Evolutionary conservation across 345 rosid species (phyloP).

Genomic region (Pistacia integerrima): DNA sequence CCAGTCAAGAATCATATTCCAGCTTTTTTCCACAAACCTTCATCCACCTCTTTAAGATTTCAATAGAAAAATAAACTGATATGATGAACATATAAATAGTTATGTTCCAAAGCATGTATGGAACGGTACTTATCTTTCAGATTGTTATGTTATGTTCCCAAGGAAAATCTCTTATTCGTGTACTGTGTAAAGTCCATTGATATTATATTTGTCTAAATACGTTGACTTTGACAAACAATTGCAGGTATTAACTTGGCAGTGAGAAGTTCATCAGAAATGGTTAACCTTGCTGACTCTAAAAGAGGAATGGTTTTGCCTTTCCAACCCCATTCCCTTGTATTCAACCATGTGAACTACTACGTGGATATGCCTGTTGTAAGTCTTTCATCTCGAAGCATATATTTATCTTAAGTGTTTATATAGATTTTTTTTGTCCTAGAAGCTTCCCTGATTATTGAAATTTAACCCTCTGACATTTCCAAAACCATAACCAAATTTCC

Average conservation of each 20-base stretch:
- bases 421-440: neutral
- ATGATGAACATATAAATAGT: neutral
- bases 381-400: slow-evolving; percentile 10
- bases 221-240: slow-evolving; percentile 21
- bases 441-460: neutral
- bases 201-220: slow-evolving; percentile 6
- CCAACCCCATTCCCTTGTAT: slow-evolving; percentile 78
- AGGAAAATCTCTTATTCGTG: too few species aligned
- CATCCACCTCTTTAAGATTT: neutral
- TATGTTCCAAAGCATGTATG: neutral
- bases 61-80: neutral
- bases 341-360: slow-evolving; percentile 72
- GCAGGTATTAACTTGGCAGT: slow-evolving; percentile 41
- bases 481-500: neutral
- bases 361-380: slow-evolving; percentile 94
- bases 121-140: too few species aligned
- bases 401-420: neutral
- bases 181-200: neutral
- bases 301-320: slow-evolving; percentile 94
- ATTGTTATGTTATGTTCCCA: too few species aligned
- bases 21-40: too few species aligned
- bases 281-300: slow-evolving; percentile 24
- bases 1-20: too few species aligned
- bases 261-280: slow-evolving; percentile 27
- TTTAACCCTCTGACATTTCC: neutral